Conservation (phyloP, 2,329 filamentous ascomycete species). For the Xylaria sp. region DNA sequence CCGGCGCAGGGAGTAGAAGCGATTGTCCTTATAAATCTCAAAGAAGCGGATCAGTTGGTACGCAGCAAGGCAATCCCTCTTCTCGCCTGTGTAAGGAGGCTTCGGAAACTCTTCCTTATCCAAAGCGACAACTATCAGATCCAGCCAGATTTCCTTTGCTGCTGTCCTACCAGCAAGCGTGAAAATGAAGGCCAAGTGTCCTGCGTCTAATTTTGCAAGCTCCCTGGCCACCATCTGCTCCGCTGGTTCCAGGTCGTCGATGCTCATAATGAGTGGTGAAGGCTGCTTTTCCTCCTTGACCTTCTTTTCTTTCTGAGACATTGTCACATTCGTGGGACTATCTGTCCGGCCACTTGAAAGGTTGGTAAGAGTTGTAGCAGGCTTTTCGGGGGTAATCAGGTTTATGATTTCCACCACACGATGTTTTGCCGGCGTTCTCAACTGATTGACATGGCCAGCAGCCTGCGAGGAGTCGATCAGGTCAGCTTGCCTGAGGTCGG, state of each 20-base stretch:
- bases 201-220: conserved; percentile 29
- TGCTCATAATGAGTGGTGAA: conserved; percentile 25
- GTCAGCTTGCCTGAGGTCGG: neutral
- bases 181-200: conserved; percentile 31
- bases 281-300: neutral
- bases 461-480: conserved; percentile 11
- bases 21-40: conserved; percentile 25
- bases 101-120: conserved; percentile 19
- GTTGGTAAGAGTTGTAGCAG: neutral
- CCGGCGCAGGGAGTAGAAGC: conserved; percentile 3
- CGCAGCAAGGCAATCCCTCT: conserved; percentile 18
- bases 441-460: neutral
- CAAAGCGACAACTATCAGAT: conserved; percentile 29
- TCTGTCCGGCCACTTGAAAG: neutral
- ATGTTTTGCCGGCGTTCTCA: conserved; percentile 20
- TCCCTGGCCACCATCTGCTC: conserved; percentile 32
- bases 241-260: conserved; percentile 28
- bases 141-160: conserved; percentile 33
- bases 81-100: conserved; percentile 13
- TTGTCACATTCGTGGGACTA: neutral
- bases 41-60: conserved; percentile 31
- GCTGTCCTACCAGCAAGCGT: conserved; percentile 12
- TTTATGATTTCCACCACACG: conserved; percentile 20
- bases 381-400: conserved; percentile 23
- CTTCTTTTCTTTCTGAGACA: neutral